Evolutionary conservation across 208 protist genomes (phyloP), one percentile per base, ranked within the genome.

Genomic region (Strigomonas culicis): DNA sequence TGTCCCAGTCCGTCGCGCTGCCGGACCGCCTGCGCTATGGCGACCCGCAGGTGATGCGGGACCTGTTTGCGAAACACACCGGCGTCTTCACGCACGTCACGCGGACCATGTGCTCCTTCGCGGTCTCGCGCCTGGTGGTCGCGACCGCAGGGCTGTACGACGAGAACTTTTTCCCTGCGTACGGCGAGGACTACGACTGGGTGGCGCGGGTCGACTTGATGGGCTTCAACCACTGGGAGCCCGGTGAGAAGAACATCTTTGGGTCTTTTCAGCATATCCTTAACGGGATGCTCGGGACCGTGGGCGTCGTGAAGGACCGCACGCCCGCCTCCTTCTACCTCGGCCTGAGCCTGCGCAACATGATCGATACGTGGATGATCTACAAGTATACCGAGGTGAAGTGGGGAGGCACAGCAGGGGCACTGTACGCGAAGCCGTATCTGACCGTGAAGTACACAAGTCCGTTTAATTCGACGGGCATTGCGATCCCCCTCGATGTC

Each of bases 151-250:
- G 78, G 0, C 66, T 79, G 22, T 75, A 82, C 13, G 81, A 88
- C 50, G 77, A 88, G 49, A 88, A 88, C 61, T 82, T 68, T 49
- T 88, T 75, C 61, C 81, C 81, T 0, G 61, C 66, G 22, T 84
- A 84, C 59, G 71, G 75, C 21, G 81, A 88, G 55, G 81, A 88
- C 56, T 47, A 73, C 63, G 78, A 84, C 65, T 75, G 70, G 27
- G 32, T 50, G 10, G 77, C 55, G 59, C 77, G 82, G 3, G 28
- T 59, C n/a, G 0, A 28, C 0, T 49, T 66, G 13, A 52, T 80
- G 0, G 78, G 82, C 21, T 88, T 82, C 44, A 19, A 50, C 7
- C 0, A 46, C 13, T 64, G 34, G 34, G 34, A 70, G 32, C 41
- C 31, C n/a, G 63, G 63, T 0, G 43, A 63, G 11, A 55, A 59